phyloP scores from a whole-genome alignment of 106 monocot genomes.

The Cymbidium sinense region DNA sequence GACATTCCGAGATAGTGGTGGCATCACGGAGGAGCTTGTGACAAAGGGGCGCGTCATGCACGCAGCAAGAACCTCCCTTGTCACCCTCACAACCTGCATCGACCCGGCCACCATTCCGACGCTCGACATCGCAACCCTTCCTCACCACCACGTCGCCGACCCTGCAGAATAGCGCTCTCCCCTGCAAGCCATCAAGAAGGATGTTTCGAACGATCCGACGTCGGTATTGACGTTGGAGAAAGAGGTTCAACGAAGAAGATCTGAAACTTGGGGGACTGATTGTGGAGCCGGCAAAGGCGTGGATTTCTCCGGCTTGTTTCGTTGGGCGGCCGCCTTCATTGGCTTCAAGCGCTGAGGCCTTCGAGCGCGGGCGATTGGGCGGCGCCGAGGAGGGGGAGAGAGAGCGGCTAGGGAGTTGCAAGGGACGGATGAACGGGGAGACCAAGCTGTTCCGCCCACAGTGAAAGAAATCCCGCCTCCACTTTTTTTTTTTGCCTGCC shows the following conservation, averaged over 20 bases:
- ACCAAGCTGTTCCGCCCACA: no score
- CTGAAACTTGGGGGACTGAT: no score
- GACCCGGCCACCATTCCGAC: neutral
- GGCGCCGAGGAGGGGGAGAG: neutral
- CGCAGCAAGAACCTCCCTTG: conserved; percentile 9
- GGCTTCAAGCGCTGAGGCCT: neutral
- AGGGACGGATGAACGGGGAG: no score
- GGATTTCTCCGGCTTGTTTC: no score
- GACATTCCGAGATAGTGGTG: no score
- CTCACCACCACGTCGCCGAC: neutral
- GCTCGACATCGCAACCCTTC: neutral
- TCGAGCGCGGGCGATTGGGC: neutral
- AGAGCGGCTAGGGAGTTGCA: no score
- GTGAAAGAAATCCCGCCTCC: no score
- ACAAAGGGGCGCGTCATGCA: conserved; percentile 40
- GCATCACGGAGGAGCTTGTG: no score
- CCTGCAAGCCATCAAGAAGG: neutral
- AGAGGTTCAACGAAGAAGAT: no score
- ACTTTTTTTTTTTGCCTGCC: no score
- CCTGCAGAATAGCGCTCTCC: neutral
- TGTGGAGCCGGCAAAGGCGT: no score
- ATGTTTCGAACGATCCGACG: neutral
- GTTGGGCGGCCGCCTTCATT: neutral
- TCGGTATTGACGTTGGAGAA: conserved; percentile 8
- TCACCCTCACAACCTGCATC: conserved; percentile 6